These are phyloP conservation scores for Colletotrichum theobromicola DNA, from an alignment of 2,329 filamentous ascomycete genomes.

Conservation along the genomic window DNA sequence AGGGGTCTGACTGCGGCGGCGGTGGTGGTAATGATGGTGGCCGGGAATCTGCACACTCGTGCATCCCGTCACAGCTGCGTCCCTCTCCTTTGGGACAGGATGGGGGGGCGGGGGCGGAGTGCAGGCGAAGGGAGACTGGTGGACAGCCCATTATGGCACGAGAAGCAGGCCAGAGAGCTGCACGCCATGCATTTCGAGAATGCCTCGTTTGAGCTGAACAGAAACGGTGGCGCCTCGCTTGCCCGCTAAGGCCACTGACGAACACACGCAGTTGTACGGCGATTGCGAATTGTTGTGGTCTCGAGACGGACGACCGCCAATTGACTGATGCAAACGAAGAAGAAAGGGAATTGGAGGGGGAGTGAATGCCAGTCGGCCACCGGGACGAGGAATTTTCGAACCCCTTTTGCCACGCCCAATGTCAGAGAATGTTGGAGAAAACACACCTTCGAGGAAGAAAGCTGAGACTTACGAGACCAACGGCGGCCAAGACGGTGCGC, in stretches of 20 bases:
- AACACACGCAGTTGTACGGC: not conserved
- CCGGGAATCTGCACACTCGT: conserved; percentile 20
- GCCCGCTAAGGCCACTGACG: not conserved
- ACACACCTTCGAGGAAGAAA: conserved; percentile 16
- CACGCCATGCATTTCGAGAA: not conserved
- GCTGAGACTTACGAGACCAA: conserved; percentile 13
- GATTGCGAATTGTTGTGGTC: not conserved
- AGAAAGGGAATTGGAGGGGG: not conserved
- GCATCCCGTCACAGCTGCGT: conserved; percentile 20
- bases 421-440: conserved; percentile 3
- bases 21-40: too few species aligned
- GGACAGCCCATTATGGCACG: not conserved
- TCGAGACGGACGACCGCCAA: not conserved
- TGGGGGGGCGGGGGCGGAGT: not conserved
- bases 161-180: not conserved
- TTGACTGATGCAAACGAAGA: not conserved
- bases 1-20: not conserved
- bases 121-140: not conserved
- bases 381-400: not conserved
- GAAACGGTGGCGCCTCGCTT: not conserved
- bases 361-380: not conserved
- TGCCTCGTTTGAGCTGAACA: not conserved
- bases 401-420: not conserved
- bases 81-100: conserved; percentile 13
- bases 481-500: not conserved